Conservation (phyloP, 139 green algal species). For the Chlamydomonas applanata region DNA sequence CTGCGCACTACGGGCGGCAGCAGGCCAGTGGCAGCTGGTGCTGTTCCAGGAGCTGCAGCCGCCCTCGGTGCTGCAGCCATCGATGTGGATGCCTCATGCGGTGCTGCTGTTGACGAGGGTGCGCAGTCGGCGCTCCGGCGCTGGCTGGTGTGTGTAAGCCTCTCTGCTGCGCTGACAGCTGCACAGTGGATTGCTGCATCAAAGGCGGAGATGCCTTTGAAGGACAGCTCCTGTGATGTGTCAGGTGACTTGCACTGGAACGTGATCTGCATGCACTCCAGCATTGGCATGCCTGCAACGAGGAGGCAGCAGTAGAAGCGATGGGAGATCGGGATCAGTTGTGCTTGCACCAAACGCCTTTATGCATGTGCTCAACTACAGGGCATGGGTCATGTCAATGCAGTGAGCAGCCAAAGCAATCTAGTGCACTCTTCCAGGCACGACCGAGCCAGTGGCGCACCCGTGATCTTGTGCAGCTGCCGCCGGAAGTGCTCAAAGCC, state of each 20-base stretch:
- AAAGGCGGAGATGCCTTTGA: slow-evolving; percentile 21
- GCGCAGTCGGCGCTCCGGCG: too few relatives aligned
- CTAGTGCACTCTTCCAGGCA: too few relatives aligned
- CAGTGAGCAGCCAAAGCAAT: too few relatives aligned
- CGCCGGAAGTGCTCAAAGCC: slow-evolving; percentile 12
- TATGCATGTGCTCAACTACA: too few relatives aligned
- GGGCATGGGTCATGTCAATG: too few relatives aligned
- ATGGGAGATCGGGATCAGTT: too few relatives aligned
- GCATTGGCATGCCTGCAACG: slow-evolving; percentile 8
- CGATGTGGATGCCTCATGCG: neutral
- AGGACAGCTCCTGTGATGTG: slow-evolving; percentile 7
- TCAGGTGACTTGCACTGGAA: slow-evolving; percentile 19
- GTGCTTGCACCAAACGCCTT: too few relatives aligned
- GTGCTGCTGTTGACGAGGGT: neutral
- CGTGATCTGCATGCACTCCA: slow-evolving; percentile 22
- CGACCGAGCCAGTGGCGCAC: neutral
- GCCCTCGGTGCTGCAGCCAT: too few relatives aligned
- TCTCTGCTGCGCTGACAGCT: neutral
- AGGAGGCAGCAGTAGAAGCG: too few relatives aligned
- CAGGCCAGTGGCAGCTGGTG: too few relatives aligned
- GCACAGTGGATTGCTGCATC: slow-evolving; percentile 16
- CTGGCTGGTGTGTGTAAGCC: neutral
- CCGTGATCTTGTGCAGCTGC: slow-evolving; percentile 18
- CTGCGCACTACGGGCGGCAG: too few relatives aligned
- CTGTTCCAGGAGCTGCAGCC: too few relatives aligned